Conservation (phyloP, 202 grass and related monocot genomes). For the Schoenoplectus triqueter region DNA sequence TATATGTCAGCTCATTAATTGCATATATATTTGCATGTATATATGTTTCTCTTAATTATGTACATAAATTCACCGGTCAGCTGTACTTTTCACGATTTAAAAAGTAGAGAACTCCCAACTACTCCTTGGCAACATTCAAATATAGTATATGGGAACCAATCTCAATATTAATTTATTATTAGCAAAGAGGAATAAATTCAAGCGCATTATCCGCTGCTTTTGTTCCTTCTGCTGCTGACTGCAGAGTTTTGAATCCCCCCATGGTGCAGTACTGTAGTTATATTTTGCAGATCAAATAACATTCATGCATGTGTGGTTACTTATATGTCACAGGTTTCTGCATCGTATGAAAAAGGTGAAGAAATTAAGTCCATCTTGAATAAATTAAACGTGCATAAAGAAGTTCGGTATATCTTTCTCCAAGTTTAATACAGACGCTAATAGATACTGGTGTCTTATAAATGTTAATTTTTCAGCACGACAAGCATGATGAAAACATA, state of each 20-base stretch:
- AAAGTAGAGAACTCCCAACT: constrained; percentile 38
- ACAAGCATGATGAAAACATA: too few relatives aligned
- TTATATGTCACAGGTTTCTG: neutral
- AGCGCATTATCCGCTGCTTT: constrained; percentile 46
- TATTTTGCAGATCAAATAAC: neutral
- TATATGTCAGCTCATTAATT: neutral
- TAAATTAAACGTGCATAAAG: too few relatives aligned
- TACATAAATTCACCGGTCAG: constrained; percentile 44
- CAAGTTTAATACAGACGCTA: too few relatives aligned
- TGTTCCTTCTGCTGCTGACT: constrained; percentile 46
- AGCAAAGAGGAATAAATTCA: constrained; percentile 37
- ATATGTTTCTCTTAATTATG: constrained; percentile 21
- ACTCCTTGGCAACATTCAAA: constrained; percentile 44
- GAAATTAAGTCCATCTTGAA: too few relatives aligned
- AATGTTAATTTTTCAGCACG: too few relatives aligned
- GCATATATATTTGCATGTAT: neutral
- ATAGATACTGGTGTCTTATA: too few relatives aligned
- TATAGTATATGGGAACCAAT: constrained; percentile 32
- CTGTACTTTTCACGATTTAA: constrained; percentile 37
- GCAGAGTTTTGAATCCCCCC: constrained; percentile 44
- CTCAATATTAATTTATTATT: constrained; percentile 23
- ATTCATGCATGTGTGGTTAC: constrained; percentile 1
- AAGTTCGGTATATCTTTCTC: too few relatives aligned
- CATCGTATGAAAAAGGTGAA: neutral
- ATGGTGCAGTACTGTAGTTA: neutral